phyloP scores from a whole-genome alignment of 78 protist genomes.

The Guillardia theta region DNA sequence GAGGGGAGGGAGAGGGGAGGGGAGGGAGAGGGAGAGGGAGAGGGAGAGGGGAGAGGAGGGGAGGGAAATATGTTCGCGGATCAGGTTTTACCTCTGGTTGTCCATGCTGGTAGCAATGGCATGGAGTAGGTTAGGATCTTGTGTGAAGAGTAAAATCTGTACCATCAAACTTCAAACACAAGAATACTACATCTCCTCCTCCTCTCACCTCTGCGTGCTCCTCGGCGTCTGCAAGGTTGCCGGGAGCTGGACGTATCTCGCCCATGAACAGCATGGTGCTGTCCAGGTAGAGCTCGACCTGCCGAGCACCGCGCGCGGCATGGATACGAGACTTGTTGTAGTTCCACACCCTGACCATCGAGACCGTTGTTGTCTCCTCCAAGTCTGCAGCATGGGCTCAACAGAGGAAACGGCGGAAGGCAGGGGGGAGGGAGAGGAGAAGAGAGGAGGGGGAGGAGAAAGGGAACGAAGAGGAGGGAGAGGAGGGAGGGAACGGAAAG shows the following conservation, averaged over 20 bases:
- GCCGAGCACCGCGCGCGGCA: slow-evolving; percentile 31
- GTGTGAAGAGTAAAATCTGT: background rate
- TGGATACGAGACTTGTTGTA: slow-evolving; percentile 74
- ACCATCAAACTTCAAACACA: too few relatives aligned
- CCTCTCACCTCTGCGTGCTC: background rate
- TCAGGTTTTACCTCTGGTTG: background rate
- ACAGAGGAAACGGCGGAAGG: background rate
- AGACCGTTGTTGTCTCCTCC: background rate
- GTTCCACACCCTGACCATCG: slow-evolving; percentile 72
- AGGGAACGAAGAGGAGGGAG: too few relatives aligned
- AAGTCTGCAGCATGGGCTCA: background rate
- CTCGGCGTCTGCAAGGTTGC: background rate
- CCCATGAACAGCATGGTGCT: background rate
- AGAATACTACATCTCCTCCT: too few relatives aligned
- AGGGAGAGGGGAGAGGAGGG: background rate
- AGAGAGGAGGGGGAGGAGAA: background rate
- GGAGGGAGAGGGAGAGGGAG: background rate
- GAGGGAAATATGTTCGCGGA: too few relatives aligned
- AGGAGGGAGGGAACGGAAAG: slow-evolving; percentile 61
- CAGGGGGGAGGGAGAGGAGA: background rate
- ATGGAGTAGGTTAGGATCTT: background rate
- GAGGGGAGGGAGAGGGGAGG: background rate
- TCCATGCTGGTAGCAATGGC: background rate
- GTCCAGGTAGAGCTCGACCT: slow-evolving; percentile 3
- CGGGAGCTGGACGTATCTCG: slow-evolving; percentile 21